A percentile compares a stretch with the other conserved stretches of the same genome.
Evolutionary conservation across 495 filamentous ascomycete genomes (phyloP).

Genomic region (Penicillium daleae): DNA sequence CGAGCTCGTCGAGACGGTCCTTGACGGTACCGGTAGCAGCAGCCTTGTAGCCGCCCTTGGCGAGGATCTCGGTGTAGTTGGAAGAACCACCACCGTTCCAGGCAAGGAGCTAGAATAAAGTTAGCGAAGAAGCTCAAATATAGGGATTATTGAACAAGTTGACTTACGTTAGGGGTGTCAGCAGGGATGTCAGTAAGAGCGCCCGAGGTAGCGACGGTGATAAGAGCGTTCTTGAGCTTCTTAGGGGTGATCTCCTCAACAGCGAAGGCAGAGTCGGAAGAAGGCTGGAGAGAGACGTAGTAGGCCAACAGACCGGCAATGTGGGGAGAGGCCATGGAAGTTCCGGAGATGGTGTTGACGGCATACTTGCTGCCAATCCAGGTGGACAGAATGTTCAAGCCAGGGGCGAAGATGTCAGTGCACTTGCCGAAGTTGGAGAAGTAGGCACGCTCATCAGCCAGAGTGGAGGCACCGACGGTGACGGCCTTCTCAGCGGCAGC

Average conservation of each 20-base stretch:
- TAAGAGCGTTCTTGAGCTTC: conserved; percentile 88
- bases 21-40: conserved; percentile 26
- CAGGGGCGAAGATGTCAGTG: conserved; percentile 98
- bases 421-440: conserved; percentile 99
- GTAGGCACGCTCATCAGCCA: conserved; percentile 95
- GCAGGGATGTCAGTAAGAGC: conserved; percentile 81
- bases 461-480: conserved; percentile 93
- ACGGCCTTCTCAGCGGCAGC: conserved; percentile 90
- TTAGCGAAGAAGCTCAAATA: conserved; percentile 43
- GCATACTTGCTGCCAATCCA: conserved; percentile 96
- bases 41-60: conserved; percentile 56
- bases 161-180: conserved; percentile 77
- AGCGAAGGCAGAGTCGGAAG: conserved; percentile 84
- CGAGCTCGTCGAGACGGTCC: conserved; percentile 36
- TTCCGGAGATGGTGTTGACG: conserved; percentile 98
- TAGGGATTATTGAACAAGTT: too few species aligned
- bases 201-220: conserved; percentile 79
- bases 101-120: conserved; percentile 70
- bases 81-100: conserved; percentile 97
- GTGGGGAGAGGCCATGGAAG: conserved; percentile 99
- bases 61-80: conserved; percentile 88
- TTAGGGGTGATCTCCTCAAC: conserved; percentile 88
- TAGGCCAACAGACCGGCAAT: conserved; percentile 96
- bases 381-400: conserved; percentile 94
- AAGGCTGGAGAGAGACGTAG: conserved; percentile 93